A percentile compares a stretch with the other conserved stretches of the same genome.
These are phyloP conservation scores for Phytomonas francai DNA, from an alignment of 208 protist genomes.

Conservation along the genomic window DNA sequence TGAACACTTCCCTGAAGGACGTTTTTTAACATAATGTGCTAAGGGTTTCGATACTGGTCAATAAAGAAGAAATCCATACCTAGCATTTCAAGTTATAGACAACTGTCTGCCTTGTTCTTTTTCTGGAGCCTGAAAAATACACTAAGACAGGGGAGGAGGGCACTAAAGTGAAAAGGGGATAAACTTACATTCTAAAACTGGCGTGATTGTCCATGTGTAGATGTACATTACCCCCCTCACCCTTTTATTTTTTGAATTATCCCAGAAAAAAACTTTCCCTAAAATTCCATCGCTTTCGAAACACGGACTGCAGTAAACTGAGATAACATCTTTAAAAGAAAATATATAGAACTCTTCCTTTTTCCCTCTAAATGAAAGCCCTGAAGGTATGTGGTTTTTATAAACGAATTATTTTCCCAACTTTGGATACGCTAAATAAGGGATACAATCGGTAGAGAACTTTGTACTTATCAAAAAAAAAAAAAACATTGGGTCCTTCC, in stretches of 20 bases:
- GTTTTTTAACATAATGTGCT: slow-evolving; percentile 94
- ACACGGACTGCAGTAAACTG: not conserved
- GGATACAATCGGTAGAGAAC: not conserved
- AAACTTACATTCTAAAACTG: not conserved
- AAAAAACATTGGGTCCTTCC: slow-evolving; percentile 3
- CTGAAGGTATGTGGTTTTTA: not conserved
- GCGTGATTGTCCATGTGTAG: not conserved
- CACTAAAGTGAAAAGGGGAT: slow-evolving; percentile 69
- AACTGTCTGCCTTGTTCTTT: slow-evolving; percentile 94
- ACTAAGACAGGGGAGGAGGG: slow-evolving; percentile 94
- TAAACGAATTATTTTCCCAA: not conserved
- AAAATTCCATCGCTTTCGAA: not conserved
- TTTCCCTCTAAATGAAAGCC: not conserved
- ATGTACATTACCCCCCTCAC: not conserved
- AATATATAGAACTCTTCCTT: slow-evolving; percentile 8
- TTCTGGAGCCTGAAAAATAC: slow-evolving; percentile 97
- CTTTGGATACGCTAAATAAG: not conserved
- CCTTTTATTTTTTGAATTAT: slow-evolving; percentile 1
- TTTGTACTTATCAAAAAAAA: not conserved
- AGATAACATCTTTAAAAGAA: slow-evolving; percentile 7
- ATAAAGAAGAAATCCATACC: slow-evolving; percentile 93
- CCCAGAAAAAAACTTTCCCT: not conserved
- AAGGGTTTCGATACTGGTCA: slow-evolving; percentile 89
- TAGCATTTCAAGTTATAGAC: slow-evolving; percentile 93
- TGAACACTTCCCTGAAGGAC: slow-evolving; percentile 98